Base-by-base conservation (phyloP, 345 rosid genomes). In the Lenwebbia sp. region DNA sequence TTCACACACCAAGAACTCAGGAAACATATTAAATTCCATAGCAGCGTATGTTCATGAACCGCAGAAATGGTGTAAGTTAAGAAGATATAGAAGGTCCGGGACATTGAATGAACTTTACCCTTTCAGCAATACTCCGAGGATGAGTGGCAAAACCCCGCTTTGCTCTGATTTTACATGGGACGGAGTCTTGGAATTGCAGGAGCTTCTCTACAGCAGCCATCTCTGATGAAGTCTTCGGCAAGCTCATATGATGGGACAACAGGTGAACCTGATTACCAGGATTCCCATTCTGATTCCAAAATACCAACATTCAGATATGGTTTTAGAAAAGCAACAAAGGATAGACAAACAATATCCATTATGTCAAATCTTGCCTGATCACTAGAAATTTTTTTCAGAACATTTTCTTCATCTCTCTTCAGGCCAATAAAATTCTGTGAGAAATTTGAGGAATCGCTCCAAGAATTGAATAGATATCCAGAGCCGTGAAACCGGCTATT, bases 131-230 rank as follows among this genome's bases (percentile, higher is more conserved):
- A 90, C 99, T 97, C 89, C 99, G 93, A 90, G 99, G 99, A 91
- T 97, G 99, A 86, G 99, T 97, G 51, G 99, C 99, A 50, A 96
- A 96, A n/a, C 99, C 99, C 30, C 99, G 96, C 91, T 97, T 97
- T 33, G 99, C 99, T 90, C 99, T 89, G 65, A 93, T 90, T 88
- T 96, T 97, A 90, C 98, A 97, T 76, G 99, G 99, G 87, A 95
- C 98, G 23, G 99, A 93, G 86, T 95, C 99, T 90, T 94, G 99
- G 40, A 93, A 90, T 52, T 92, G 94, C 82, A 94, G 89, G 84
- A 90, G 92, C 87, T 93, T 97, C 84, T 96, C 99, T 88, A 92
- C 83, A 33, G 96, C 87, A 89, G 54, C 91, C 94, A 93, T 91
- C 87, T 94, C 98, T 2, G 92, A 86, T 22, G 96, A 87, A 56